Evolutionary conservation across 768 basidiomycete species (phyloP), one percentile per base, ranked within the genome.

Genomic region (Psilocybe tampanensis): DNA sequence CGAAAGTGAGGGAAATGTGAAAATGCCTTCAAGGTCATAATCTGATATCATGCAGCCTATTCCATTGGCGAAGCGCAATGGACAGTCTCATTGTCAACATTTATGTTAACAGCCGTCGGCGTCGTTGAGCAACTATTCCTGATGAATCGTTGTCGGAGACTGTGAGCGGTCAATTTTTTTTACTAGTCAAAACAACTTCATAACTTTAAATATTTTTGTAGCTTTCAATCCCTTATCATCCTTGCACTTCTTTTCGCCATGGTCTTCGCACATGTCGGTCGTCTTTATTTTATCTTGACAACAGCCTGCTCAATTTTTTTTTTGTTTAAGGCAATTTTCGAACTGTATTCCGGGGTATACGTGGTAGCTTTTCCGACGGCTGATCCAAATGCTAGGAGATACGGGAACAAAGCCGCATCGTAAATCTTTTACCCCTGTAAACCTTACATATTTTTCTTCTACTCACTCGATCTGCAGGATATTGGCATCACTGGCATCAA

Each of bases 71-170:
- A 63, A 45, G 47, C 47, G 21, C 33, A 44, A 26, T 66, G 66
- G 66, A 64, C 63, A 6, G 60, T 62, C 13, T 60, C 62, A 11
- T 19, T 67, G 43, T 60, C 66, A 41, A 59, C 60, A 8, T 47
- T 65, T 23, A 58, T 63, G 59, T 49, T 64, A 17, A 54, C 64
- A 19, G 33, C 54, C 18, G 45, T 63, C 19, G 64, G 59, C 8
- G 53, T 64, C 15, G 60, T 61, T 11, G 65, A 66, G 42, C 60
- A 68, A 52, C 18, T 68, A 8, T 66, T 66, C 47, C 42, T 68
- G 32, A 60, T 68, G 6, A 59, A 65, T 42, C 60, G 65, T 49
- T 68, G 61, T 55, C 60, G 62, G 55, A 49, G 57, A 50, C 48
- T 68, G 67, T 64, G 41, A 50, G 65, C 59, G 12, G 21, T 11